Evolutionary conservation across 2,329 filamentous ascomycete genomes (phyloP).

Genomic region (Trichoderma lentiforme): DNA sequence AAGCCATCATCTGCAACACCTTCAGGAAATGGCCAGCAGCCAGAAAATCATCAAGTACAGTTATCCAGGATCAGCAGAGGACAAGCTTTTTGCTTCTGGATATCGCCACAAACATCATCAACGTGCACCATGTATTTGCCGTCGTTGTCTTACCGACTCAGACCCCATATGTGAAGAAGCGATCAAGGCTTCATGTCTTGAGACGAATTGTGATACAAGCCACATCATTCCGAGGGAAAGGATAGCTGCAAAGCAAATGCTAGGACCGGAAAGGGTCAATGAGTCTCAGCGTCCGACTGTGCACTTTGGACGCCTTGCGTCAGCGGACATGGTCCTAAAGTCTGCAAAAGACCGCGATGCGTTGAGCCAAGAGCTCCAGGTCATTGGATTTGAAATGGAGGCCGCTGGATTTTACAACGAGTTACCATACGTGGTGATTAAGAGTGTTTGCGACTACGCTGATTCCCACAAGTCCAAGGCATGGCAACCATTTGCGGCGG

Average conservation of each 20-base stretch:
- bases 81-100: constrained; percentile 31
- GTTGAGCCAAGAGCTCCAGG: constrained; percentile 25
- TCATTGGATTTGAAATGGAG: constrained; percentile 37
- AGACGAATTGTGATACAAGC: constrained; percentile 16
- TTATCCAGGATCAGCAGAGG: constrained; percentile 27
- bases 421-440: constrained; percentile 35
- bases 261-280: not conserved
- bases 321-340: constrained; percentile 40
- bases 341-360: constrained; percentile 33
- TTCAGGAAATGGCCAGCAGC: constrained; percentile 12
- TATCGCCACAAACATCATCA: constrained; percentile 34
- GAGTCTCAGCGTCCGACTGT: constrained; percentile 26
- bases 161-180: constrained; percentile 19
- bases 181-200: constrained; percentile 10
- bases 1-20: constrained; percentile 12
- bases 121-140: constrained; percentile 10
- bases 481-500: constrained; percentile 38
- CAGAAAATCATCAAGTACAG: constrained; percentile 19
- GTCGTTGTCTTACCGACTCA: not conserved
- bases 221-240: constrained; percentile 31
- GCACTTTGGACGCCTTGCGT: constrained; percentile 38
- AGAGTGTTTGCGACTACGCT: constrained; percentile 39
- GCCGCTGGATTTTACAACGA: constrained; percentile 31
- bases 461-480: constrained; percentile 38
- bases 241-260: constrained; percentile 20